phyloP scores from a whole-genome alignment of 2,329 filamentous ascomycete species.

The Amauroascus verrucosus region DNA sequence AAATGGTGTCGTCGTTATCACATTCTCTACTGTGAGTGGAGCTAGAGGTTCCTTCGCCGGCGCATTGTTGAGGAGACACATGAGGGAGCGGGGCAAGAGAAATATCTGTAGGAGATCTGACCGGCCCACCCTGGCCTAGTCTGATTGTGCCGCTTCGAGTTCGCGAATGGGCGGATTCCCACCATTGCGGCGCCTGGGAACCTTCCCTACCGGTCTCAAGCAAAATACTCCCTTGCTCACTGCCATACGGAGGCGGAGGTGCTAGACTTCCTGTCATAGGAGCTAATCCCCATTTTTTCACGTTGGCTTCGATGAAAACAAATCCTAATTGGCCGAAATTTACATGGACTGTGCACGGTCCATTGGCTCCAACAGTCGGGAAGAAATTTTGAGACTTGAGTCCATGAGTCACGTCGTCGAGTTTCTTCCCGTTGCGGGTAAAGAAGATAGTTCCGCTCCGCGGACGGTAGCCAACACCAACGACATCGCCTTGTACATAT shows the following conservation, averaged over 20 bases:
- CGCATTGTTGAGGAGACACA: slow-evolving; percentile 55
- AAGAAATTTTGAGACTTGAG: slow-evolving; percentile 95
- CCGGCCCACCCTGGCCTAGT: slow-evolving; percentile 70
- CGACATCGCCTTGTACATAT: slow-evolving; percentile 86
- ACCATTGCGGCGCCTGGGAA: slow-evolving; percentile 18
- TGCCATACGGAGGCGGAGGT: slow-evolving; percentile 91
- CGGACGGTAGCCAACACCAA: slow-evolving; percentile 89
- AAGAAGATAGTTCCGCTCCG: slow-evolving; percentile 95
- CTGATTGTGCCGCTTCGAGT: slow-evolving; percentile 70
- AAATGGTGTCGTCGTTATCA: slow-evolving; percentile 11
- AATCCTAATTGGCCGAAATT: slow-evolving; percentile 98
- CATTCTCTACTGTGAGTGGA: slow-evolving; percentile 17
- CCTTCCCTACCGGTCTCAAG: slow-evolving; percentile 66
- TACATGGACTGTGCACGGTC: slow-evolving; percentile 83
- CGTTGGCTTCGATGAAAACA: slow-evolving; percentile 97
- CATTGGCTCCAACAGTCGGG: slow-evolving; percentile 90
- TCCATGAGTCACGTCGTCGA: slow-evolving; percentile 88
- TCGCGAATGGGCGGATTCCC: slow-evolving; percentile 56
- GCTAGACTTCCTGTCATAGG: slow-evolving; percentile 92
- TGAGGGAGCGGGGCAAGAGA: slow-evolving; percentile 78
- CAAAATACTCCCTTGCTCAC: slow-evolving; percentile 90
- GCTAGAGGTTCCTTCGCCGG: slow-evolving; percentile 60
- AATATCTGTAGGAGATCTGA: slow-evolving; percentile 89
- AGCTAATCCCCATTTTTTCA: slow-evolving; percentile 98
- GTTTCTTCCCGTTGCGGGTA: slow-evolving; percentile 92